phyloP scores from a whole-genome alignment of 495 filamentous ascomycete species.

The Thozetella sp. region DNA sequence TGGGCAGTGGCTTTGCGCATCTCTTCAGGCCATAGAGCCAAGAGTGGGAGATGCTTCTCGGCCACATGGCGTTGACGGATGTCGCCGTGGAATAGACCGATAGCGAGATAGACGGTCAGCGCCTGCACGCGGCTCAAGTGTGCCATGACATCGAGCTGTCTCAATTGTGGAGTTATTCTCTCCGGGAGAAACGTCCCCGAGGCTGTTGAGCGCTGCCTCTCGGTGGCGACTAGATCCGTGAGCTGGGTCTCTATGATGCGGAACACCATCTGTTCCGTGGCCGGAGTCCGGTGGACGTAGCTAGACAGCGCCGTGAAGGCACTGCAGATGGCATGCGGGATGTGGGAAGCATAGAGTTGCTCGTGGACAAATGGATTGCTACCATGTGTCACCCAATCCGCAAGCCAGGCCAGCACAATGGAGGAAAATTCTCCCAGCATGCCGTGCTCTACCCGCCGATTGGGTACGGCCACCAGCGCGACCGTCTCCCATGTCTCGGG shows the following conservation, averaged over 20 bases:
- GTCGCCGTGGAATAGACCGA: slow-evolving; percentile 59
- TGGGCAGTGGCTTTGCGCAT: slow-evolving; percentile 23
- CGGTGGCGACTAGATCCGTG: background rate
- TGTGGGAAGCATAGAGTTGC: slow-evolving; percentile 21
- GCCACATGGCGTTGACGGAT: slow-evolving; percentile 44
- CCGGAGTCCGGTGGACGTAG: slow-evolving; percentile 8
- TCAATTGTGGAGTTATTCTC: background rate
- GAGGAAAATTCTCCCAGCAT: slow-evolving; percentile 7
- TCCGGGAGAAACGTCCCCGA: no score
- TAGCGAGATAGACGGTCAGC: slow-evolving; percentile 49
- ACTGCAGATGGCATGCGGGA: slow-evolving; percentile 31
- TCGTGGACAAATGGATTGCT: slow-evolving; percentile 36
- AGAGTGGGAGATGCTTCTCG: slow-evolving; percentile 40
- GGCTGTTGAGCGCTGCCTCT: background rate
- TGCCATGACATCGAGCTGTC: slow-evolving; percentile 15
- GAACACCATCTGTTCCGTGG: slow-evolving; percentile 14
- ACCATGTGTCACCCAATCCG: slow-evolving; percentile 19
- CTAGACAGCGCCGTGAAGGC: slow-evolving; percentile 19
- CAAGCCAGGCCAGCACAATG: slow-evolving; percentile 13
- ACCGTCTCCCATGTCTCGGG: slow-evolving; percentile 9
- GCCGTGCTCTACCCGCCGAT: background rate
- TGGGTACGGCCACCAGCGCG: background rate
- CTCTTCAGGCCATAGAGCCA: slow-evolving; percentile 38
- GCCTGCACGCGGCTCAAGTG: slow-evolving; percentile 47
- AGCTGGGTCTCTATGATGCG: slow-evolving; percentile 15